Evolutionary conservation across 2,329 filamentous ascomycete species (phyloP).

Genomic region (Aspergillus hortae): DNA sequence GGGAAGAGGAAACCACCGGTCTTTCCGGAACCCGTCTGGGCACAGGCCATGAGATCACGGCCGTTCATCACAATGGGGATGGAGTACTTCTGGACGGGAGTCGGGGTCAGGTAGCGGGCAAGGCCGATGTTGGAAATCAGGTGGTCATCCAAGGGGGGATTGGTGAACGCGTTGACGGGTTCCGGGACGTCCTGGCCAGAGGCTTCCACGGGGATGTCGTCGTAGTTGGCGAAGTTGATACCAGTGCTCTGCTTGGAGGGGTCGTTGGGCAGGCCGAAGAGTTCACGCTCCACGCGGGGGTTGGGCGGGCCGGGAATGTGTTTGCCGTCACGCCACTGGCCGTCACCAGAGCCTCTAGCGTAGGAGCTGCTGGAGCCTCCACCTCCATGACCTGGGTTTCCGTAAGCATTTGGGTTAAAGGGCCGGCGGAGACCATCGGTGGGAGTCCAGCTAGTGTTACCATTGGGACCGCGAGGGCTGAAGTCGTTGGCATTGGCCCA

Average conservation of each 20-base stretch:
- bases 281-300: slow-evolving; percentile 85
- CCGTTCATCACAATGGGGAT: slow-evolving; percentile 98
- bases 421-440: slow-evolving; percentile 37
- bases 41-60: slow-evolving; percentile 98
- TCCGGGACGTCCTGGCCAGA: slow-evolving; percentile 92
- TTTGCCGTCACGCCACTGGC: slow-evolving; percentile 95
- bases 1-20: slow-evolving; percentile 99
- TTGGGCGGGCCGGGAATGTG: slow-evolving; percentile 88
- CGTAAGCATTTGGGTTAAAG: slow-evolving; percentile 62
- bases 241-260: slow-evolving; percentile 93
- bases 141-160: slow-evolving; percentile 93
- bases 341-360: slow-evolving; percentile 84
- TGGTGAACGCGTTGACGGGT: slow-evolving; percentile 83
- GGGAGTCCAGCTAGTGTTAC: slow-evolving; percentile 37
- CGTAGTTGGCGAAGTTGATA: slow-evolving; percentile 99
- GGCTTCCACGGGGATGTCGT: slow-evolving; percentile 97
- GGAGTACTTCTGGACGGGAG: slow-evolving; percentile 98
- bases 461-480: slow-evolving; percentile 44
- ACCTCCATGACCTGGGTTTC: slow-evolving; percentile 50
- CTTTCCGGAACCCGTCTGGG: slow-evolving; percentile 99
- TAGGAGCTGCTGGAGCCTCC: slow-evolving; percentile 37
- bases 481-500: slow-evolving; percentile 59
- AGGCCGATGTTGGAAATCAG: slow-evolving; percentile 89
- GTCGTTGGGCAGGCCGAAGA: slow-evolving; percentile 88
- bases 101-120: slow-evolving; percentile 91